Base-by-base conservation (phyloP, 768 basidiomycete genomes). In the Pluteus cervinus region DNA sequence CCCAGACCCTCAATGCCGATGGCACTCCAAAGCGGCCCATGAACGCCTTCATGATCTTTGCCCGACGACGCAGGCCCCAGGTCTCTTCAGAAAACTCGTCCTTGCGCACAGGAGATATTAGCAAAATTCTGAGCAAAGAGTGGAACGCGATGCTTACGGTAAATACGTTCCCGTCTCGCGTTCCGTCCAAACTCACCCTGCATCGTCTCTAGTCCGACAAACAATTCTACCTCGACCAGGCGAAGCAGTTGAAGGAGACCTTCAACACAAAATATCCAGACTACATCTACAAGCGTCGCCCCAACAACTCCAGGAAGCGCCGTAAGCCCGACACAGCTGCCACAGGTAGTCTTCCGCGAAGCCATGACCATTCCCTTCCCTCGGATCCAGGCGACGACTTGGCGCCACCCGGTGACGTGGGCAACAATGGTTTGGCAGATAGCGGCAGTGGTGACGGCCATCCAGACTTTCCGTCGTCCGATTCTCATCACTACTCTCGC, bases 1-100 rank as follows among this genome's bases (percentile, higher is more conserved):
- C 75, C 3, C 87, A 90, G 58, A 79, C 84, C 10, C 71, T 90
- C 40, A 91, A 91, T 55, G 70, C 84, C 2, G 87, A 91, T 49
- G 87, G 87, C 18, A 89, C 86, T 32, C 87, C 87, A 17, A 89
- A 89, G 55, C 79, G 87, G 9, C 87, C 87, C 23, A 90, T 91
- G 87, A 91, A 91, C 57, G 87, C 87, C 15, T 91, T 91, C 66
- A 90, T 91, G 87, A 90, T 91, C 42, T 91, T 89, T 50, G 87
- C 88, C 43, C 76, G 87, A 16, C 73, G 81, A 36, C 72, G 87
- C 40, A 67, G 87, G 29, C 87, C 87, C 12, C 84, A 91, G 57
- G 85, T 91, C 23, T 79, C 84, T 6, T 77, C 84, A n/a, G 83
- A 84, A 45, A 85, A 91, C 55, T 86, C 88, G 56, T 76, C 85